phyloP scores from a whole-genome alignment of 2,329 filamentous ascomycete species.

The Bisporella sp. region DNA sequence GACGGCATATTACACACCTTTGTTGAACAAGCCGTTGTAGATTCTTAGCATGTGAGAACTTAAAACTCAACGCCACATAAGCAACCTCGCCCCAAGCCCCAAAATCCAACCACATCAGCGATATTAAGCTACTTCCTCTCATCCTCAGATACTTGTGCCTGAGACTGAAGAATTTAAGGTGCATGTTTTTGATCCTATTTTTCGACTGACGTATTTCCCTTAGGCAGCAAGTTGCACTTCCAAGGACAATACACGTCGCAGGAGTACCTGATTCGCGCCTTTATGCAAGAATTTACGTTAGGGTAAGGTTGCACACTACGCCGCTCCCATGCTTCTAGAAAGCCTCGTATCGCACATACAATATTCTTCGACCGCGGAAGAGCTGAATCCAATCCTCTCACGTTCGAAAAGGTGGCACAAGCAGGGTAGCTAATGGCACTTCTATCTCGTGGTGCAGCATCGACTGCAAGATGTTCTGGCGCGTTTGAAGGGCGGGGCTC shows the following conservation, averaged over 20 bases:
- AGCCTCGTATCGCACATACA: slow-evolving; percentile 12
- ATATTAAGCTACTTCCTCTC: slow-evolving; percentile 24
- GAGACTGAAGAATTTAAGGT: slow-evolving; percentile 4
- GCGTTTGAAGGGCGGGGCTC: slow-evolving; percentile 22
- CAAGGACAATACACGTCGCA: slow-evolving; percentile 20
- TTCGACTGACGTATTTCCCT: slow-evolving; percentile 9
- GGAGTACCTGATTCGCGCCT: slow-evolving; percentile 18
- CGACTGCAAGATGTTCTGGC: slow-evolving; percentile 20
- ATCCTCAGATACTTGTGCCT: slow-evolving; percentile 5
- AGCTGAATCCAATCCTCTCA: slow-evolving; percentile 22
- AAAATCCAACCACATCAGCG: slow-evolving; percentile 40
- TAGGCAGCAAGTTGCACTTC: slow-evolving; percentile 22
- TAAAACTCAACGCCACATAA: slow-evolving; percentile 43
- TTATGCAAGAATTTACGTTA: slow-evolving; percentile 3
- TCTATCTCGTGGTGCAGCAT: slow-evolving; percentile 20
- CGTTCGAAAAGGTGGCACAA: slow-evolving; percentile 19
- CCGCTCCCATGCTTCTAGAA: background rate
- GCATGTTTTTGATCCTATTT: slow-evolving; percentile 6
- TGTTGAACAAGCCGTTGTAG: slow-evolving; percentile 45
- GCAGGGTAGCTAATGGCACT: slow-evolving; percentile 21
- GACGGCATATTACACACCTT: slow-evolving; percentile 47
- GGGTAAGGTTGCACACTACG: background rate
- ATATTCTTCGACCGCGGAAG: slow-evolving; percentile 22
- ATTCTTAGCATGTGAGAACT: slow-evolving; percentile 40
- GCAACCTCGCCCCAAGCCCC: slow-evolving; percentile 41